A percentile compares a stretch with the other conserved stretches of the same genome.
Evolutionary conservation across 306 rosid genomes (phyloP).

Genomic region (Prunus salicina): DNA sequence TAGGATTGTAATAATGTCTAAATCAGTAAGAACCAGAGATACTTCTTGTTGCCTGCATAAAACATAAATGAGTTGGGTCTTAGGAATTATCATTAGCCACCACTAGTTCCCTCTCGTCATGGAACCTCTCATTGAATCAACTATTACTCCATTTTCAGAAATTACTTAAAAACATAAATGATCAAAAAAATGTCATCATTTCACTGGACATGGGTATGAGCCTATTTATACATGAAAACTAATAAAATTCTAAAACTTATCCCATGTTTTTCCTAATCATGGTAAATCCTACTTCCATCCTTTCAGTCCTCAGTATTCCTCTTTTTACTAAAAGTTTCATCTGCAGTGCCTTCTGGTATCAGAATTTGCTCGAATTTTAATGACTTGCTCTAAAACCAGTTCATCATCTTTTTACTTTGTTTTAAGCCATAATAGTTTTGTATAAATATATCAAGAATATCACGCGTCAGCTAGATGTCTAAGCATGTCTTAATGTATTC

Average conservation of each 20-base stretch:
- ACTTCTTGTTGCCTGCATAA: not conserved
- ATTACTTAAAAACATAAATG: not conserved
- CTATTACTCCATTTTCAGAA: not conserved
- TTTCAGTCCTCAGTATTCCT: not conserved
- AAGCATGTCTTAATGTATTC: not conserved
- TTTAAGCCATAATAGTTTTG: not conserved
- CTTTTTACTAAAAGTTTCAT: not conserved
- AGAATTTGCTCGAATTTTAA: not conserved
- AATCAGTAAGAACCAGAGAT: not conserved
- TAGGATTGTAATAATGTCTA: not conserved
- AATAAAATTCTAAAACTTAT: not conserved
- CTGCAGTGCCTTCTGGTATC: not conserved
- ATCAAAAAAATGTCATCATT: not conserved
- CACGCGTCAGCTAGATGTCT: not conserved
- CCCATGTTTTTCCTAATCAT: not conserved
- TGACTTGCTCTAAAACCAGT: not conserved
- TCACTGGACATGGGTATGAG: not conserved
- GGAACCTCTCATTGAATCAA: not conserved
- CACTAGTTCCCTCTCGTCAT: not conserved
- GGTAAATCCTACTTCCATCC: not conserved
- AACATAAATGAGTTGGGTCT: not conserved
- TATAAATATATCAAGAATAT: not conserved
- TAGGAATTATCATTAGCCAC: not conserved
- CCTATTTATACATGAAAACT: not conserved
- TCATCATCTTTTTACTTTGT: not conserved